Evolutionary conservation across 768 basidiomycete species (phyloP).

Genomic region (Hydnum rufescens): DNA sequence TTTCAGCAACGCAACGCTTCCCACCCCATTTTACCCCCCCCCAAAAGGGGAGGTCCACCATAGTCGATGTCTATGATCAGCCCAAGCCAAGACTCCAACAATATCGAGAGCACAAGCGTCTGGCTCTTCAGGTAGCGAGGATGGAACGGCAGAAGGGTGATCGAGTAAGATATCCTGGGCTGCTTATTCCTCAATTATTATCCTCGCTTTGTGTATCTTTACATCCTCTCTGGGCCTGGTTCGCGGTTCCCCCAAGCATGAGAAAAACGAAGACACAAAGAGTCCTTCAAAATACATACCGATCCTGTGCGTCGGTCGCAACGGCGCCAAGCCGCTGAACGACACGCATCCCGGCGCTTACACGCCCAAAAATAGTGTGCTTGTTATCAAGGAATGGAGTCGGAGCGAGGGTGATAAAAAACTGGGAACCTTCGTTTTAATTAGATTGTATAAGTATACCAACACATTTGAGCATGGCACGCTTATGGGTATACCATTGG

Average conservation of each 20-base stretch:
- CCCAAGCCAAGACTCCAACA: no score
- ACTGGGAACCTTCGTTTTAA: conserved; percentile 60
- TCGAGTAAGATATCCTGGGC: background rate
- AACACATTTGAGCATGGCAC: background rate
- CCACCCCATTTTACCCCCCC: no score
- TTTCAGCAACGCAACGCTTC: no score
- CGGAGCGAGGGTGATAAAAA: conserved; percentile 72
- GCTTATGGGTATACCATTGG: conserved; percentile 34
- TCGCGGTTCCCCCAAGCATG: conserved; percentile 22
- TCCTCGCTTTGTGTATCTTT: conserved; percentile 65
- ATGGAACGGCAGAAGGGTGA: background rate
- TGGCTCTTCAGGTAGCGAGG: no score
- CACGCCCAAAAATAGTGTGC: conserved; percentile 82
- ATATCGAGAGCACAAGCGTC: no score
- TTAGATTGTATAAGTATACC: conserved; percentile 9
- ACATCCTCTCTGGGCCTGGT: conserved; percentile 39
- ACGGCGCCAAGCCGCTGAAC: conserved; percentile 84
- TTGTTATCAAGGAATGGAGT: conserved; percentile 73
- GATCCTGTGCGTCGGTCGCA: conserved; percentile 71
- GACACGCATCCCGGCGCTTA: conserved; percentile 79
- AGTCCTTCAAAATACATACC: conserved; percentile 26
- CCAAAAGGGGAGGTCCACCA: no score
- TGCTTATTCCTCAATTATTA: conserved; percentile 14
- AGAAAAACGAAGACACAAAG: conserved; percentile 1
- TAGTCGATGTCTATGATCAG: no score